Evolutionary conservation across 1,139 yeast species (phyloP), one percentile per base, ranked within the genome.

Genomic region (Candida frijolesensis): DNA sequence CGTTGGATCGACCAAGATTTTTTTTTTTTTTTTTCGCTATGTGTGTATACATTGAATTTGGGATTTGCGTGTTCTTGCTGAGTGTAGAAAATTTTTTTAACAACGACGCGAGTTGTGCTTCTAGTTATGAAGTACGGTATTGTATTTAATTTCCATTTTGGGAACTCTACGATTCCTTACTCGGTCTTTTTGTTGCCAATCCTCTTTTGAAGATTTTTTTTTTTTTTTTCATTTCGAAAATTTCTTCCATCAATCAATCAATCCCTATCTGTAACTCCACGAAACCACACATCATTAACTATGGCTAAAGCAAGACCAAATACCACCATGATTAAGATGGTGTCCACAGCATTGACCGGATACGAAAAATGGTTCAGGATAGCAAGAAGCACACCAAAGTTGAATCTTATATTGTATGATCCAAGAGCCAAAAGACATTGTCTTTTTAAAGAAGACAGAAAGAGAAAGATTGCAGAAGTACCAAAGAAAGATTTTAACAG

Each of bases 321-420:
- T 30, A 74, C 72, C 54, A 76, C 80, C 44, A 76, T 76, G 81
- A 76, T 76, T 51, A 74, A 76, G 67, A 76, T 90, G 57, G 73
- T 89, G 2, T 89, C 96, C 1, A 79, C 94, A 1, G 97, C 97
- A 29, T 82, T 86, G 60, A 91, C 97, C 1, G 97, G 97, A 2
- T 88, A 79, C 67, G 83, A 84, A 66, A 83, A 95, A 65, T 87
- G 92, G 70, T 83, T 91, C 57, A 78, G 84, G 51, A 82, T 92
- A 49, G 95, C 94, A 49, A 85, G 97, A 74, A 84, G 88, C 46
- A 83, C 96, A 6, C 89, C 89, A 45, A 75, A 82, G 52, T 85
- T 92, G 57, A 84, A 84, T 49, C 94, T 90, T 66, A 87, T 92
- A 45, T 80, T 96, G 62, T 94, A 94, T 66, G 99, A 94, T 66